These are phyloP conservation scores for Tilletia indica DNA, from an alignment of 1,284 basidiomycete species.

Conservation along the genomic window DNA sequence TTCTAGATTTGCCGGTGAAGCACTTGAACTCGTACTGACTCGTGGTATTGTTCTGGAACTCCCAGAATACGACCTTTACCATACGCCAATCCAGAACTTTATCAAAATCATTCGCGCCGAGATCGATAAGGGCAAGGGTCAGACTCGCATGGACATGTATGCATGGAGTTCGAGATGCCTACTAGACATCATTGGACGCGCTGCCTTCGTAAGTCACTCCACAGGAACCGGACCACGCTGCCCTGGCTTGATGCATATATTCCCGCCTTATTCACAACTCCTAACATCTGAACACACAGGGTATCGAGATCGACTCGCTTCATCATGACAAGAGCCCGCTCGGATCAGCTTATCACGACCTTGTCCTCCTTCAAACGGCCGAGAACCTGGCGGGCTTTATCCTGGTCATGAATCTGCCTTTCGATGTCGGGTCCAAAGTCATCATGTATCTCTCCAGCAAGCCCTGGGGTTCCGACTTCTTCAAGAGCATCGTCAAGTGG, in stretches of 20 bases:
- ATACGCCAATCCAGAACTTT: slow-evolving; percentile 33
- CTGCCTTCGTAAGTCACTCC: slow-evolving; percentile 30
- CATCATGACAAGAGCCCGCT: slow-evolving; percentile 37
- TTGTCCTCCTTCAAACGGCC: slow-evolving; percentile 43
- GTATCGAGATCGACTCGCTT: slow-evolving; percentile 43
- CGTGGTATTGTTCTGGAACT: background rate
- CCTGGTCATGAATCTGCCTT: slow-evolving; percentile 19
- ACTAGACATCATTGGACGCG: slow-evolving; percentile 52
- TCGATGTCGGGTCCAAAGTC: background rate
- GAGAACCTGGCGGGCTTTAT: slow-evolving; percentile 42
- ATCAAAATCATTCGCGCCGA: slow-evolving; percentile 35
- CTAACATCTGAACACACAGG: background rate
- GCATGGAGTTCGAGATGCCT: slow-evolving; percentile 39
- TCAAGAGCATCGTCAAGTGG: background rate
- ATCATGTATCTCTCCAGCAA: background rate
- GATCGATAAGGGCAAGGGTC: slow-evolving; percentile 29
- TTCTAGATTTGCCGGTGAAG: background rate
- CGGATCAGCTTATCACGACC: slow-evolving; percentile 43
- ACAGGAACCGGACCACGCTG: too few relatives aligned
- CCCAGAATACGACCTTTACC: slow-evolving; percentile 40
- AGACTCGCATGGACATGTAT: slow-evolving; percentile 40
- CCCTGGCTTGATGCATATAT: too few relatives aligned
- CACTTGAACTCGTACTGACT: background rate
- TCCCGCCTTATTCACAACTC: too few relatives aligned
- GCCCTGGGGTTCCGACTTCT: slow-evolving; percentile 7